Base-by-base conservation (phyloP, 2,329 filamentous ascomycete species). In the Raffaelea arxii region DNA sequence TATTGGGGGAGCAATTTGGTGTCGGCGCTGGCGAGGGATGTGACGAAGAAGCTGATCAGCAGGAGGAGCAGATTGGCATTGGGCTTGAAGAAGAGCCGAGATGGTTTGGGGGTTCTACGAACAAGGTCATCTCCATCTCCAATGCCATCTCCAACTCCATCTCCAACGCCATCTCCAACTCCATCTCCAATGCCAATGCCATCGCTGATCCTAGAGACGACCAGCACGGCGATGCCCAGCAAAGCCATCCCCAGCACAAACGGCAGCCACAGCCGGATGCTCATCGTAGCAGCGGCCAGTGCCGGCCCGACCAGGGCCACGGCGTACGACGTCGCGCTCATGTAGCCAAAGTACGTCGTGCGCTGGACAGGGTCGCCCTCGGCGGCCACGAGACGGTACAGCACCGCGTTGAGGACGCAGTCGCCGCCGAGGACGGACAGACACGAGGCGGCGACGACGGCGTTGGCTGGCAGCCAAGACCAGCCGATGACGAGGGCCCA, bases 301-400 rank as follows among this genome's bases (percentile, higher is more conserved):
- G 68, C 68, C 0, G 70, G 71, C 0, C 70, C 70, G 3, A 70
- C 58, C 16, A 71, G 60, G 2, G 65, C 65, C 14, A 73, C 66
- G 0, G 72, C 63, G 42, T 71, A 72, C 3, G 69, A 64, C 6
- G 72, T 56, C 3, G 71, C 71, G 52, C 68, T 70, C 59, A 71
- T 69, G 56, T 71, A 72, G 25, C 69, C 70, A 53, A 74, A 74
- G 52, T 70, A 72, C 2, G 69, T n/a, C n/a, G 68, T 9, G 70
- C 69, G 7, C 70, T 69, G 39, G 2, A 22, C 3, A 39, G 21
- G 68, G 5, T 70, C 64, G 0, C 69, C 68, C 21, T 70, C 55
- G 2, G 62, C 59, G 1, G 71, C 66, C 0, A 69, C 68, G 5
- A 73, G 61, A 2, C 66, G 58, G 43, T 72, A 74, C 3, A 67